These are phyloP conservation scores for Colletotrichum cordylinicola DNA, from an alignment of 2,329 filamentous ascomycete species.

Conservation along the genomic window DNA sequence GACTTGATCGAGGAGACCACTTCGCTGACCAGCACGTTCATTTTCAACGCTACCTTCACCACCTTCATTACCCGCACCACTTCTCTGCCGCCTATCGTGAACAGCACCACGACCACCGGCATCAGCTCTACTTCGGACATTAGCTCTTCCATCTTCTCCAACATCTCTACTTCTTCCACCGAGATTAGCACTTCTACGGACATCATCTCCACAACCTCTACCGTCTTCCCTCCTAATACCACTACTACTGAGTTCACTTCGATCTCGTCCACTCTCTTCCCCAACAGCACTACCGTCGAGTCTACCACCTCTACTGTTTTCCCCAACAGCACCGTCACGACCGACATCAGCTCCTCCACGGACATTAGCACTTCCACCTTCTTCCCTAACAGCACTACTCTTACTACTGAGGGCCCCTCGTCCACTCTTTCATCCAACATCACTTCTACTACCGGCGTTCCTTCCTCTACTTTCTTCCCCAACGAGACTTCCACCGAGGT, in stretches of 20 bases:
- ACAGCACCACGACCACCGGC: neutral
- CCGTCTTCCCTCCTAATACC: neutral
- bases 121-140: neutral
- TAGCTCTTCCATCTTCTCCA: neutral
- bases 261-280: neutral
- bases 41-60: conserved; percentile 18
- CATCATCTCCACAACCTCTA: neutral
- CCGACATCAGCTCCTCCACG: neutral
- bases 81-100: neutral
- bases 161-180: neutral
- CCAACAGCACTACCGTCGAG: neutral
- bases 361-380: neutral
- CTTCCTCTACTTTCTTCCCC: neutral
- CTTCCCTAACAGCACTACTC: neutral
- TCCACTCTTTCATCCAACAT: neutral
- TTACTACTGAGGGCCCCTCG: neutral
- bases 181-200: neutral
- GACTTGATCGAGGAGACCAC: conserved; percentile 15
- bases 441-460: neutral
- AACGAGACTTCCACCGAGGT: neutral
- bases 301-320: neutral
- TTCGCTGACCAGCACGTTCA: conserved; percentile 7
- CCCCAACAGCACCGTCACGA: neutral
- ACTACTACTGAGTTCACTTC: neutral
- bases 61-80: conserved; percentile 18